A percentile compares a stretch with the other conserved stretches of the same genome.
phyloP scores from a whole-genome alignment of 1,284 basidiomycete species.

The Mycosarcoma mackinlayi region DNA sequence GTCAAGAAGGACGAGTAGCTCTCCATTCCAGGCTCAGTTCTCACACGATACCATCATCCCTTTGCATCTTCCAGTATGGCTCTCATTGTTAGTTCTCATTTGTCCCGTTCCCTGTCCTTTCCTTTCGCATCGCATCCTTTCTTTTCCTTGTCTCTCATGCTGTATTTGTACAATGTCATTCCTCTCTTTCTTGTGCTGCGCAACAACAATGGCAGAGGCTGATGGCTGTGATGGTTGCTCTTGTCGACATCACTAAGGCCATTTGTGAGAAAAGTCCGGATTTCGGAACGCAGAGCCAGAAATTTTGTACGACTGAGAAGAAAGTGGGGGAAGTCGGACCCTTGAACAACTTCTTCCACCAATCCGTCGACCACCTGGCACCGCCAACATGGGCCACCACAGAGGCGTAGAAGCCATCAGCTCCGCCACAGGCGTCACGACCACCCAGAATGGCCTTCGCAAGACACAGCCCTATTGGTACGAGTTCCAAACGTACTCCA shows the following conservation, averaged over 20 bases:
- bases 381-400: conserved; percentile 22
- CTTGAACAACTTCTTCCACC: conserved; percentile 1
- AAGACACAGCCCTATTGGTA: conserved; percentile 65
- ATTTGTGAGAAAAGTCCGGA: conserved; percentile 11
- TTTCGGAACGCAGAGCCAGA: conserved; percentile 2
- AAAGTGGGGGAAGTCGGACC: background rate
- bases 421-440: conserved; percentile 10
- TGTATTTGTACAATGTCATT: conserved; percentile 38
- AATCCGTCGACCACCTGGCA: background rate
- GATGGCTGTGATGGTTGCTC: background rate
- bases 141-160: background rate
- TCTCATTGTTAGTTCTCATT: background rate
- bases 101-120: background rate
- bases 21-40: background rate
- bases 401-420: conserved; percentile 12
- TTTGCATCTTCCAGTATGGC: conserved; percentile 1
- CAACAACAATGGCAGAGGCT: no score
- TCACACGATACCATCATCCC: background rate
- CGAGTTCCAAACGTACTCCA: conserved; percentile 79
- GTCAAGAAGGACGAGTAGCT: conserved; percentile 36
- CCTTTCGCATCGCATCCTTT: conserved; percentile 24
- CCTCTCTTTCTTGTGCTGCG: background rate
- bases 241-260: background rate
- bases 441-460: conserved; percentile 30
- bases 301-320: background rate